Conservation (phyloP, 331 rosid genomes). For the Stylosanthes scabra region DNA sequence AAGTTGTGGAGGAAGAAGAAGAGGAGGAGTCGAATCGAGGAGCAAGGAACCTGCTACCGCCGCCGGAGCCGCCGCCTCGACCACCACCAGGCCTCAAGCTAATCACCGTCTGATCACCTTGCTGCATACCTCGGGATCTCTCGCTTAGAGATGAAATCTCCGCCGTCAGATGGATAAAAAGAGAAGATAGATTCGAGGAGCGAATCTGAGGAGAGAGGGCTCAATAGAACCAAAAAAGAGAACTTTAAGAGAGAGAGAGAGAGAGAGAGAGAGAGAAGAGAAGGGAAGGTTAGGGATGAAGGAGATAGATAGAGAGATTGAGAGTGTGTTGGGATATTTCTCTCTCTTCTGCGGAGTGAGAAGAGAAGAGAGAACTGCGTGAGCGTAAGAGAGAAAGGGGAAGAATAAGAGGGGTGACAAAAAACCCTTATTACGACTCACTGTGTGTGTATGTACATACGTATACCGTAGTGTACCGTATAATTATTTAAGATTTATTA, state of each 20-base stretch:
- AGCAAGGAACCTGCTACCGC: slow-evolving; percentile 72
- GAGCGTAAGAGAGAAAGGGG: slow-evolving; percentile 39
- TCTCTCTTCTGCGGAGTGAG: slow-evolving; percentile 79
- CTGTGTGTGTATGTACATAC: not conserved
- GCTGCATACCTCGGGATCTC: slow-evolving; percentile 95
- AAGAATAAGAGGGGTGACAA: slow-evolving; percentile 42
- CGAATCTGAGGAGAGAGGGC: not conserved
- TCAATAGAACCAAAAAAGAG: not conserved
- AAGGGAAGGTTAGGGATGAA: not conserved
- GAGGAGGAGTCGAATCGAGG: slow-evolving; percentile 73
- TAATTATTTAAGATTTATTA: not conserved
- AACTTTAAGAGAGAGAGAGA: slow-evolving; percentile 18
- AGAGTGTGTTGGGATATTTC: slow-evolving; percentile 54
- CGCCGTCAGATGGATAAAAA: slow-evolving; percentile 35
- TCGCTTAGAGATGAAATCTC: slow-evolving; percentile 40
- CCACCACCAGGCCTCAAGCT: slow-evolving; percentile 99
- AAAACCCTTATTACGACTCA: slow-evolving; percentile 58
- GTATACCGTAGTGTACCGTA: not conserved
- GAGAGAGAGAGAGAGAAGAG: not conserved
- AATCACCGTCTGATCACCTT: slow-evolving; percentile 90
- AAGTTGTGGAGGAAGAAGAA: slow-evolving; percentile 28
- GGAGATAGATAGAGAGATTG: slow-evolving; percentile 8
- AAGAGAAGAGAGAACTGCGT: slow-evolving; percentile 59
- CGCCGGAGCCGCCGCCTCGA: slow-evolving; percentile 67
- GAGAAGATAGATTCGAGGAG: slow-evolving; percentile 65